These are phyloP conservation scores for Cryptococcus sp. DNA, from an alignment of 1,284 basidiomycete species.

Conservation along the genomic window DNA sequence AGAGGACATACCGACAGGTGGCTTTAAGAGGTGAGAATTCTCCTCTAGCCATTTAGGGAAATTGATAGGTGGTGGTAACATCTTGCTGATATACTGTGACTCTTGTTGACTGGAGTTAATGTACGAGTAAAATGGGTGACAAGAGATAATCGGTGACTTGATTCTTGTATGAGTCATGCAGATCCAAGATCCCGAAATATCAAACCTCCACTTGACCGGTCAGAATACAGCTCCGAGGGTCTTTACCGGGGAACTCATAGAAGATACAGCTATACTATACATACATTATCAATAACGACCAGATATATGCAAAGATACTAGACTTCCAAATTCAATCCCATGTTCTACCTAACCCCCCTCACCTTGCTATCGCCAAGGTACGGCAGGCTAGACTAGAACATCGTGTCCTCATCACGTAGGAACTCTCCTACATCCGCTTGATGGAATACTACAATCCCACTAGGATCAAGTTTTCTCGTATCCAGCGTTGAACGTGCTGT, in stretches of 20 bases:
- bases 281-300: not conserved
- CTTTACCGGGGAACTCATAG: too few relatives aligned
- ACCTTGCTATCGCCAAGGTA: not conserved
- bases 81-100: conserved; percentile 6
- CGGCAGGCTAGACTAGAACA: conserved; percentile 33
- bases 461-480: conserved; percentile 96
- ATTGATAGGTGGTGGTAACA: conserved; percentile 61
- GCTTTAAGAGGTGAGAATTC: conserved; percentile 71
- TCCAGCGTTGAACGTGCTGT: conserved; percentile 94
- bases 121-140: too few relatives aligned
- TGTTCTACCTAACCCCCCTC: too few relatives aligned
- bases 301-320: not conserved
- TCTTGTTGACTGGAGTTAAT: not conserved
- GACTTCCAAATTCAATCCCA: not conserved
- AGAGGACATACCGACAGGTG: conserved; percentile 63
- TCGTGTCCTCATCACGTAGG: conserved; percentile 76
- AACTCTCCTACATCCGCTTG: conserved; percentile 99
- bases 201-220: not conserved
- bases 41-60: conserved; percentile 78
- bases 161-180: not conserved
- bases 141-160: not conserved
- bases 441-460: conserved; percentile 96
- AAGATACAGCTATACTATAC: not conserved
- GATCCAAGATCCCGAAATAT: not conserved
- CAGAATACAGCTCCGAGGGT: not conserved